phyloP scores from a whole-genome alignment of 2,329 filamentous ascomycete species.

The Penicillium sumatraense region DNA sequence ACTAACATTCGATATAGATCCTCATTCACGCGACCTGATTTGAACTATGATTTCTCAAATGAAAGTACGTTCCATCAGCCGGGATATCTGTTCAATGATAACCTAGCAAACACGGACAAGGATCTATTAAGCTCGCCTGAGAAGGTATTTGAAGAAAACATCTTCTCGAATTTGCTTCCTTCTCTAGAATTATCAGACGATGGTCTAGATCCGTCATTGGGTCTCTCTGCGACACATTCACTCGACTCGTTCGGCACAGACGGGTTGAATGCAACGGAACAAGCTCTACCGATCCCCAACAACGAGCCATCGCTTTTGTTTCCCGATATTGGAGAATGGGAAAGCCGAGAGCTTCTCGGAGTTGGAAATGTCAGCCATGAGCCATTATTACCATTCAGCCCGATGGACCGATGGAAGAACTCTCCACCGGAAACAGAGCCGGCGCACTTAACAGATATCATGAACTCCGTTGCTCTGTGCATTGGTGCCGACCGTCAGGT shows the following conservation, averaged over 20 bases:
- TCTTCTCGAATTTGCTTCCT: background rate
- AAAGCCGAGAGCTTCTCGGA: background rate
- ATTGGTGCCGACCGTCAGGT: background rate
- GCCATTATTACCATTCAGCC: constrained; percentile 46
- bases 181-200: background rate
- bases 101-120: background rate
- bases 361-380: background rate
- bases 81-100: background rate
- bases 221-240: background rate
- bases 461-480: constrained; percentile 45
- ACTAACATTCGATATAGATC: background rate
- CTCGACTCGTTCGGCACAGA: background rate
- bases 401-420: constrained; percentile 65
- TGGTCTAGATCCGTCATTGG: background rate
- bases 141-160: background rate
- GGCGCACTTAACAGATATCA: constrained; percentile 62
- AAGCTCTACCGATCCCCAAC: background rate
- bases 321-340: background rate
- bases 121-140: background rate
- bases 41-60: background rate
- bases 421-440: constrained; percentile 67
- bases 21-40: background rate
- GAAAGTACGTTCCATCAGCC: background rate
- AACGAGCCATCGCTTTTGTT: background rate
- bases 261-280: background rate